phyloP scores from a whole-genome alignment of 2,329 filamentous ascomycete species.

The Ceratocystis papillata region DNA sequence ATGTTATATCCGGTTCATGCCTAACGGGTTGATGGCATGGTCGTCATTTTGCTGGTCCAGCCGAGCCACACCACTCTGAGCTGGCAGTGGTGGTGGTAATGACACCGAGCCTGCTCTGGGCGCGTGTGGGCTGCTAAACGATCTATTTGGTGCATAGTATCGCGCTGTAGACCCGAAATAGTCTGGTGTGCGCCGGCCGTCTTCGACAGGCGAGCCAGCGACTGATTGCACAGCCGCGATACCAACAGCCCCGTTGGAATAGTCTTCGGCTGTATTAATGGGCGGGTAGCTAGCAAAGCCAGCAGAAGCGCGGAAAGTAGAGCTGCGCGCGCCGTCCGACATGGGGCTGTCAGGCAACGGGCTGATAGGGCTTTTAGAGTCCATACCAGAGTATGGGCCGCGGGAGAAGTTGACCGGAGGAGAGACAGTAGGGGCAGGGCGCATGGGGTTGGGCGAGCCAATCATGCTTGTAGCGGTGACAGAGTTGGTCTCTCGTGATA shows the following conservation, averaged over 20 bases:
- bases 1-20: slow-evolving; percentile 42
- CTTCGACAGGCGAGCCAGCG: slow-evolving; percentile 20
- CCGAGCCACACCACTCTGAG: slow-evolving; percentile 26
- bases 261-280: slow-evolving; percentile 21
- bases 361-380: slow-evolving; percentile 15
- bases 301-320: not conserved
- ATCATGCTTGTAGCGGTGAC: slow-evolving; percentile 39
- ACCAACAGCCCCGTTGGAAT: not conserved
- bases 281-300: slow-evolving; percentile 10
- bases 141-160: slow-evolving; percentile 45
- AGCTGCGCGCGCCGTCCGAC: not conserved
- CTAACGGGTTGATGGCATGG: slow-evolving; percentile 41
- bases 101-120: slow-evolving; percentile 31
- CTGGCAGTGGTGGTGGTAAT: slow-evolving; percentile 11
- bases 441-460: slow-evolving; percentile 27
- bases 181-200: slow-evolving; percentile 42
- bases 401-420: slow-evolving; percentile 6
- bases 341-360: not conserved
- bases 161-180: slow-evolving; percentile 46
- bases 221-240: not conserved
- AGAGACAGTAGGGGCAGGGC: slow-evolving; percentile 9
- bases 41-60: slow-evolving; percentile 28
- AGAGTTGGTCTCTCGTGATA: slow-evolving; percentile 47
- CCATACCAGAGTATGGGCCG: not conserved
- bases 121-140: slow-evolving; percentile 46